Base-by-base conservation (phyloP, 2,329 filamentous ascomycete species). In the Claviceps quebecensis region DNA sequence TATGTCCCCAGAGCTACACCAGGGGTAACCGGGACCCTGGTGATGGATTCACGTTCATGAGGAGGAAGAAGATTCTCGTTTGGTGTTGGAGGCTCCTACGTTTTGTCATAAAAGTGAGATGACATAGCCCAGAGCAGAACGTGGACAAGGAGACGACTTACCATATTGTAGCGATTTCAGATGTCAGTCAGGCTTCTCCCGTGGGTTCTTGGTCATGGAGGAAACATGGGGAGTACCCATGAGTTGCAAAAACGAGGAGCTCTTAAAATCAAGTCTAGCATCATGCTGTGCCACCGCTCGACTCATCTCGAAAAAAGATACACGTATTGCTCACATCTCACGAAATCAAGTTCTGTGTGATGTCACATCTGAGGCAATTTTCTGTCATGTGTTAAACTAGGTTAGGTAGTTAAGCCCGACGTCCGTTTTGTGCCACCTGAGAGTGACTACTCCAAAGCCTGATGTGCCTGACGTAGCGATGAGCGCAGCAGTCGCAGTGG, bases 1-100 rank as follows among this genome's bases (percentile, higher is more conserved):
- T 54, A 52, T 11, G 53, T 48, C 6, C 48, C 50, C 13, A 52
- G 40, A 39, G 47, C 34, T 34, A 54, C 44, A 23, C 53, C 53
- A 14, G 53, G 53, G 11, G 53, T 54, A 5, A 54, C 53, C 2
- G 53, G 53, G 36, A 54, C 50, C 2, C 29, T 23, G 2, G 36
- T 50, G 39, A 50, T 36, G 8, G 53, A 52, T 29, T 48, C 34
- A 22, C 50, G 50, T 36, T 45, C 6, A 38, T 50, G 50, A 34
- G 53, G 47, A 45, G 53, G 53, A 38, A 54, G 36, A 19, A 47
- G 47, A 39, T 36, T 39, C 45, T 52, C 50, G 36, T 40, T 46
- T 29, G 49, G 36, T 29, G 49, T 45, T 49, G 29, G 17, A 16
- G 48, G 40, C 14, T 49, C 43, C 49, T 50, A n/a, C 8, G 17